phyloP scores from a whole-genome alignment of 2,329 filamentous ascomycete genomes.

The Catunica adiposa region DNA sequence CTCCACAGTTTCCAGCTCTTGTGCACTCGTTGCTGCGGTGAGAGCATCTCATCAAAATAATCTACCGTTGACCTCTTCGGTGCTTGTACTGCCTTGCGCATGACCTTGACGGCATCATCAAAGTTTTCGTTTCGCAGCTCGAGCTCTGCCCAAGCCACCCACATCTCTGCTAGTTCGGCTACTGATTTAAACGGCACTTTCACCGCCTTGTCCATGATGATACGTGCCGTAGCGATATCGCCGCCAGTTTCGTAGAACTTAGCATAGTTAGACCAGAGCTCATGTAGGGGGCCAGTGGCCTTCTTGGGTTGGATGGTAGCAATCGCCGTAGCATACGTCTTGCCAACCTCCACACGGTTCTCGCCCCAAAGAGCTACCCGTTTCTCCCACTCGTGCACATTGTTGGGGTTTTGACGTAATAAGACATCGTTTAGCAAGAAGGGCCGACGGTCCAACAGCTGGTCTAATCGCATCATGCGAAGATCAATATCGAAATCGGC shows the following conservation, averaged over 20 bases:
- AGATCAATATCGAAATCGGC: constrained; percentile 92
- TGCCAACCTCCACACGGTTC: constrained; percentile 78
- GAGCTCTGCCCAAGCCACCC: constrained; percentile 99
- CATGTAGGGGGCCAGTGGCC: constrained; percentile 80
- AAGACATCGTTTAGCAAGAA: constrained; percentile 95
- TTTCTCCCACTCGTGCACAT: constrained; percentile 94
- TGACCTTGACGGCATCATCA: constrained; percentile 82
- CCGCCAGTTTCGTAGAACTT: constrained; percentile 88
- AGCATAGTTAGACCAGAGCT: constrained; percentile 91
- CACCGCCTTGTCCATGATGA: constrained; percentile 95
- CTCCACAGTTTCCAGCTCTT: constrained; percentile 99
- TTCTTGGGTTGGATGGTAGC: constrained; percentile 87
- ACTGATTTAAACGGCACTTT: constrained; percentile 97
- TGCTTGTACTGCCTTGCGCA: constrained; percentile 94
- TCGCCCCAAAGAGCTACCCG: constrained; percentile 88
- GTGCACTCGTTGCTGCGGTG: constrained; percentile 89
- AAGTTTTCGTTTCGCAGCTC: constrained; percentile 93
- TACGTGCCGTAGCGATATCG: constrained; percentile 66
- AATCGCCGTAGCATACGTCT: constrained; percentile 90
- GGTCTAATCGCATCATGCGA: constrained; percentile 93
- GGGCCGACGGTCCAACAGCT: constrained; percentile 89
- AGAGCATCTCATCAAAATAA: constrained; percentile 90
- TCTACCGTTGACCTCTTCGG: constrained; percentile 96
- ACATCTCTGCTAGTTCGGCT: constrained; percentile 91
- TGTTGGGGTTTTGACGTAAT: constrained; percentile 88